phyloP scores from a whole-genome alignment of 2,329 filamentous ascomycete species.

The Colletotrichum tropicale region DNA sequence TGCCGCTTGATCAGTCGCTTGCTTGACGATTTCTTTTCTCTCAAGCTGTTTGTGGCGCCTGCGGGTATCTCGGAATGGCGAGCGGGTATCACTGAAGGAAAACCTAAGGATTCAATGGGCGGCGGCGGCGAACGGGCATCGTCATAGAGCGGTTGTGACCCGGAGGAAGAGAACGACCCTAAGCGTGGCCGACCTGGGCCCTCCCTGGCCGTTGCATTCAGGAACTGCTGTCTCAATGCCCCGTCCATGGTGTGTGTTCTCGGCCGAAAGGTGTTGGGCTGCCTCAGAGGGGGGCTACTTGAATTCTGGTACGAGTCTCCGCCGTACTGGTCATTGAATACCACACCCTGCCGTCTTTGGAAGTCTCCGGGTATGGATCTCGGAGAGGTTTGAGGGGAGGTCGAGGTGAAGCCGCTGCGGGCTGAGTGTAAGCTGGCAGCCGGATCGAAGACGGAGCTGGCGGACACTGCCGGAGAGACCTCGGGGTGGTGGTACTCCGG shows the following conservation, averaged over 20 bases:
- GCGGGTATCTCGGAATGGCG: conserved; percentile 20
- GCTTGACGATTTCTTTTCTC: conserved; percentile 53
- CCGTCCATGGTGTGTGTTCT: conserved; percentile 65
- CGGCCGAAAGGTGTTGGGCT: conserved; percentile 47
- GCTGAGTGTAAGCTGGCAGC: conserved; percentile 21
- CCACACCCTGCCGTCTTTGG: conserved; percentile 60
- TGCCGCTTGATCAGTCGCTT: conserved; percentile 61
- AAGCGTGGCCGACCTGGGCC: conserved; percentile 62
- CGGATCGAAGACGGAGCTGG: conserved; percentile 10
- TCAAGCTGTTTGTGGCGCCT: conserved; percentile 31
- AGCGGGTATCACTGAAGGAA: conserved; percentile 44
- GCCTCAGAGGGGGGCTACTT: conserved; percentile 36
- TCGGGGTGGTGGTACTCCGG: conserved; percentile 52
- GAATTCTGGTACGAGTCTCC: conserved; percentile 53
- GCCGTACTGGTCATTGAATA: conserved; percentile 62
- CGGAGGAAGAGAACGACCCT: conserved; percentile 71
- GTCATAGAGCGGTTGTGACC: conserved; percentile 57
- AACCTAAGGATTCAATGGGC: conserved; percentile 46
- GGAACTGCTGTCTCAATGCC: conserved; percentile 51
- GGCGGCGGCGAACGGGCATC: conserved; percentile 47
- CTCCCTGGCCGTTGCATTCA: conserved; percentile 43
- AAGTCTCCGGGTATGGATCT: conserved; percentile 49
- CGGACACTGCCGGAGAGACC: background rate
- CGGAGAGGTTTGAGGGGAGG: conserved; percentile 51
- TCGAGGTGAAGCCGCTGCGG: conserved; percentile 34